Evolutionary conservation across 306 rosid genomes (phyloP).

Genomic region (Pterocarpus santalinus): DNA sequence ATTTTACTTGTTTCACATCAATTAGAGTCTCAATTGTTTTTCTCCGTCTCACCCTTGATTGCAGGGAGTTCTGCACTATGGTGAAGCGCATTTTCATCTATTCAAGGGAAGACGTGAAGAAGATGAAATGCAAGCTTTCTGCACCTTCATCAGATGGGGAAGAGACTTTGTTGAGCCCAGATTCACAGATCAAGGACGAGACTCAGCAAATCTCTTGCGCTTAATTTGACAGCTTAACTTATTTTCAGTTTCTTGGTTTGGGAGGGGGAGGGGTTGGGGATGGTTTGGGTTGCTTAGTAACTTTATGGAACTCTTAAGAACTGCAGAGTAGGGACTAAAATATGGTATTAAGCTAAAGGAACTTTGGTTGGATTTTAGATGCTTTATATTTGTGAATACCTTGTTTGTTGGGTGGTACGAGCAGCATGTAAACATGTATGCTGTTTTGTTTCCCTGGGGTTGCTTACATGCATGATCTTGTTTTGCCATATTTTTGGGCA

Average conservation of each 20-base stretch:
- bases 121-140: constrained; percentile 60
- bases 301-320: constrained; percentile 14
- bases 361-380: constrained; percentile 26
- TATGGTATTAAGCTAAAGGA: not conserved
- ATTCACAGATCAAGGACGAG: constrained; percentile 52
- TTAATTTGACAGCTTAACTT: constrained; percentile 18
- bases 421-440: not conserved
- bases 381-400: constrained; percentile 25
- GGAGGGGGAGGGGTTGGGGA: not conserved
- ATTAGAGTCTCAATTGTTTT: not conserved
- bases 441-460: not conserved
- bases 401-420: constrained; percentile 10
- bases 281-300: constrained; percentile 31
- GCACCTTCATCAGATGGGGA: constrained; percentile 53
- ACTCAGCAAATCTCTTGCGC: constrained; percentile 1
- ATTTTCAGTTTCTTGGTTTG: constrained; percentile 11
- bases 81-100: constrained; percentile 74
- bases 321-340: constrained; percentile 23
- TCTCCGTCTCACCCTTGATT: not conserved
- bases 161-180: constrained; percentile 51
- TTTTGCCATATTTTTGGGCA: not conserved
- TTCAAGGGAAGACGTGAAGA: constrained; percentile 74
- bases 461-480: not conserved
- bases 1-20: not conserved
- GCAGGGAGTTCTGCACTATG: constrained; percentile 75